Evolutionary conservation across 2,329 filamentous ascomycete genomes (phyloP), one percentile per base, ranked within the genome.

Genomic region (Akanthomyces muscarius): DNA sequence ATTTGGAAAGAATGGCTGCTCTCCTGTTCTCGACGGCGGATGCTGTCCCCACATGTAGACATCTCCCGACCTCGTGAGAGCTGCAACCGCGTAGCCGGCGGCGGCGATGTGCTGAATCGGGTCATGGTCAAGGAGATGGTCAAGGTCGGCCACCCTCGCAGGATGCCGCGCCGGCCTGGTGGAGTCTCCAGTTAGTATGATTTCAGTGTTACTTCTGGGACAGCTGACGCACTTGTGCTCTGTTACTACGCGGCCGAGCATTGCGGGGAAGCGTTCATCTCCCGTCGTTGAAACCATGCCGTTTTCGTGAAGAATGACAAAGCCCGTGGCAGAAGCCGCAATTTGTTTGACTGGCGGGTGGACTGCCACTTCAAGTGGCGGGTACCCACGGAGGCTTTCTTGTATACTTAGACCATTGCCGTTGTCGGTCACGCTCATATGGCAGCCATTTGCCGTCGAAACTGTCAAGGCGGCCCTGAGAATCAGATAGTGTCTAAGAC

Each of bases 1-100:
- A 0, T 65, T 60, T 1, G 74, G 53, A 38, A 80, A 69, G 30
- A 72, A 67, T n/a, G 69, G 68, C 13, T 70, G 69, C 5, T 76
- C 74, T n/a, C 73, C 71, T 36, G 66, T 67, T 1, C 65, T 59
- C 8, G 70, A 69, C 6, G 65, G 64, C 1, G 68, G 62, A 18
- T 64, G 36, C 51, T 70, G 71, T 2, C 87, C 87, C 86, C 87
- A 90, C 28, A 83, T 70, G 68, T 89, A 90, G 2, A 88, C 71
- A 63, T 85, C 83, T 38, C 81, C 77, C 2, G 82, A 83, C 13
- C 78, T 74, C 0, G 85, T 88, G 50, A 89, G 67, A 0, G 86
- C 86, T 3, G 83, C 84, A 2, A 83, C 73, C 3, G 81, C 73
- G 69, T 86, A 87, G 0, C 86, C 86, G 2, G 81, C 81, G 3